These are phyloP conservation scores for Sphaerulina musiva DNA, from an alignment of 2,329 filamentous ascomycete species.

Conservation along the genomic window DNA sequence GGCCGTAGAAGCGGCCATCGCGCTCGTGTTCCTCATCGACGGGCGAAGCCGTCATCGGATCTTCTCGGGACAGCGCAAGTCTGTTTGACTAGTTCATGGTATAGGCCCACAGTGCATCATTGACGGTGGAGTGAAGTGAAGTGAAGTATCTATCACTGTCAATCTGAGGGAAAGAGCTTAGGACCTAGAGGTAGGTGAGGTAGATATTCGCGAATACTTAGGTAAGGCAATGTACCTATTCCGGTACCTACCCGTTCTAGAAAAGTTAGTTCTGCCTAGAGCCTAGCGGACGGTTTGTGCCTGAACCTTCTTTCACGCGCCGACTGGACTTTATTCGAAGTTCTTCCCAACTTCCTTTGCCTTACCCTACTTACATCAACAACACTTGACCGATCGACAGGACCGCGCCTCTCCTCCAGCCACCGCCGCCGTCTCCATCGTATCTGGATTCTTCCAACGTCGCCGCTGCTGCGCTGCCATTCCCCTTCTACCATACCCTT, in stretches of 20 bases:
- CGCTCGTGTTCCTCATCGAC: slow-evolving; percentile 20
- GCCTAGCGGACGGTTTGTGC: too few species aligned
- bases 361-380: background rate
- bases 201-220: too few species aligned
- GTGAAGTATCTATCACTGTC: too few species aligned
- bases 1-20: slow-evolving; percentile 65
- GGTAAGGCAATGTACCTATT: too few species aligned
- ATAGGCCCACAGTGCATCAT: too few species aligned
- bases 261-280: too few species aligned
- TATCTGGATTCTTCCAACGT: background rate
- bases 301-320: background rate
- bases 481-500: background rate
- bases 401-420: background rate
- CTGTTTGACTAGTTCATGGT: too few species aligned
- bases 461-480: background rate
- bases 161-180: too few species aligned
- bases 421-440: background rate
- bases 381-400: background rate
- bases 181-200: too few species aligned
- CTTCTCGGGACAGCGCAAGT: background rate
- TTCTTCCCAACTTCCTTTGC: background rate
- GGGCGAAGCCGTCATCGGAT: slow-evolving; percentile 4
- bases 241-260: too few species aligned
- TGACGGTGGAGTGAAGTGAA: too few species aligned
- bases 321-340: background rate